These are phyloP conservation scores for Rosa persica DNA, from an alignment of 306 rosid species.

Conservation along the genomic window DNA sequence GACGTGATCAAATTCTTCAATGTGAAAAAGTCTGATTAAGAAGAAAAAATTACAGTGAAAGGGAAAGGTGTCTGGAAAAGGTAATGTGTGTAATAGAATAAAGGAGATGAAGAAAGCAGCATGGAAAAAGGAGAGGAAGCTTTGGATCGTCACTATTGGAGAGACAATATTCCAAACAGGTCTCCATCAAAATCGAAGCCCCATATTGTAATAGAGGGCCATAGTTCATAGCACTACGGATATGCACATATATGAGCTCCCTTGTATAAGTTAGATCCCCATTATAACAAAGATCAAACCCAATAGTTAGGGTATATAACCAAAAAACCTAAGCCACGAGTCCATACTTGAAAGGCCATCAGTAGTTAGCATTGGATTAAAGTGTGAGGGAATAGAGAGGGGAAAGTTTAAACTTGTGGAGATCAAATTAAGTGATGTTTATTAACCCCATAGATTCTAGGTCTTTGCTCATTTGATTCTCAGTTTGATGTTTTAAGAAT, in stretches of 20 bases:
- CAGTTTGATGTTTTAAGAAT: neutral
- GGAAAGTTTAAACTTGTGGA: too few species aligned
- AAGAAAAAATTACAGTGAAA: slow-evolving; percentile 30
- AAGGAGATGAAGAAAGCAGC: slow-evolving; percentile 31
- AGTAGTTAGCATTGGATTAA: neutral
- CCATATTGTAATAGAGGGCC: slow-evolving; percentile 47
- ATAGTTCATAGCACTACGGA: slow-evolving; percentile 5
- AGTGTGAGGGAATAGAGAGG: too few species aligned
- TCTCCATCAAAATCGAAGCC: slow-evolving; percentile 61
- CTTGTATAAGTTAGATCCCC: neutral
- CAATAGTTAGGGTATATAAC: neutral
- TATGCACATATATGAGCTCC: neutral
- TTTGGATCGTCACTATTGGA: slow-evolving; percentile 70
- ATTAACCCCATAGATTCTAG: too few species aligned
- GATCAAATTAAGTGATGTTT: too few species aligned
- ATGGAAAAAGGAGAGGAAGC: slow-evolving; percentile 46
- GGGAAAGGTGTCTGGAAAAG: slow-evolving; percentile 58
- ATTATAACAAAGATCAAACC: neutral
- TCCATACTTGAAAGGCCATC: neutral
- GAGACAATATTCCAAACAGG: slow-evolving; percentile 72
- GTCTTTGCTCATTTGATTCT: too few species aligned
- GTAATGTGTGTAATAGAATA: slow-evolving; percentile 47
- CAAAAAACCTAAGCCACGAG: neutral
- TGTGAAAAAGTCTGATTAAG: neutral
- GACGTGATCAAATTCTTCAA: neutral